Base-by-base conservation (phyloP, 2,329 filamentous ascomycete genomes). In the Teratosphaeria viscida region DNA sequence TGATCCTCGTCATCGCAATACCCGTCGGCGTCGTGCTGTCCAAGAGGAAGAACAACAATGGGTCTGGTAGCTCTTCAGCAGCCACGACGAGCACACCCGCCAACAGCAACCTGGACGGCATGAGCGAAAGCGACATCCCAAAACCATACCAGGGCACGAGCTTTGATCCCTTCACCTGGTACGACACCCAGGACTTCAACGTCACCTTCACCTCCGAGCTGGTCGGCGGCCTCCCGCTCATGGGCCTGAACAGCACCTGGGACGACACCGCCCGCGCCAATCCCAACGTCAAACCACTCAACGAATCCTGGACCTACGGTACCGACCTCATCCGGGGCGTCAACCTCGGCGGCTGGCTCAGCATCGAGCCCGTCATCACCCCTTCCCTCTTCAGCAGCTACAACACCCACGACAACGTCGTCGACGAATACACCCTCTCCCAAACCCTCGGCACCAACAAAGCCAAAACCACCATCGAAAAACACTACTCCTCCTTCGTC, bases 281-380 rank as follows among this genome's bases (percentile, higher is more conserved):
- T 71, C 79, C 84, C 19, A 85, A 90, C 35, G 90, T 95, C 0
- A 89, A 91, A 0, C 79, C 90, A 1, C 79, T 99, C 6, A 82
- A 90, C 65, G 80, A 92, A 62, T 68, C 79, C 1, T 96, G 92
- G 82, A 85, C 86, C 2, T 99, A 97, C 67, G 83, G 85, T 2
- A 84, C 83, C 26, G 85, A 81, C 58, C 91, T 92, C 2, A 90
- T 95, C 27, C 85, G 92, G 6, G 94, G 94, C 0, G 90, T 97
- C 39, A 97, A 96, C 68, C 72, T 97, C 1, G 94, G 94, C 56
- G 94, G 94, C 12, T 99, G 94, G 94, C 82, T 99, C 1, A 89
- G 88, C 2, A 77, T 99, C 12, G 94, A 99, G 70, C 94, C 94
- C 0, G 96, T 95, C 72, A 97, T 99, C 71, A 92, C 90, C 3